Evolutionary conservation across 1,284 basidiomycete species (phyloP), one percentile per base, ranked within the genome.

Genomic region (Ceratobasidium papillatum): DNA sequence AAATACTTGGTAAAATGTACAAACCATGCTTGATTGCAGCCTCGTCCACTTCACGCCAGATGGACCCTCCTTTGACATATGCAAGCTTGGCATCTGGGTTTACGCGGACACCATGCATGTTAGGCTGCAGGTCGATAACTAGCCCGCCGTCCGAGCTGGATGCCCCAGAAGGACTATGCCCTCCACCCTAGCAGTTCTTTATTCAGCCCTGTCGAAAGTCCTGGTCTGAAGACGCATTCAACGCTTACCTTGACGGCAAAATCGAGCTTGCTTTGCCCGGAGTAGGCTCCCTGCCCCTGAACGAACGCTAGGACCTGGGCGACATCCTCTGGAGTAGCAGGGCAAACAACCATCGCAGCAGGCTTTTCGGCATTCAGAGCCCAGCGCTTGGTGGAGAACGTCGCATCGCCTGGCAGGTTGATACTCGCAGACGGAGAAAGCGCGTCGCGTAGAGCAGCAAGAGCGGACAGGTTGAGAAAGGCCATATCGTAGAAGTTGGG

Each of bases 111-210:
- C 47, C 45, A 25, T 68, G 49, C 69, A 77, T 69, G 36, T 76
- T 62, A 7, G 58, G 56, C 8, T 75, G 45, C 25, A 77, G 49
- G 27, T 77, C 75, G 49, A 77, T 75, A 4, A 77, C 56, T 4
- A 77, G 36, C 11, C 75, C 73, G 2, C 74, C 76, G n/a, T 74
- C 75, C 0, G 75, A 59, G 47, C 75, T 66, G 12, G 76, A 77
- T 2, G 69, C 54, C 0, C 69, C 64, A n/a, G 56, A 62, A 19
- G 74, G 72, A 22, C n/a, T 38, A 45, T 77, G 76, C 5, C 76
- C 65, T 9, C 76, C 75, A n/a, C 76, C 63, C 71, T 63, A n/a
- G n/a, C 61, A 58, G 36, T 56, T 38, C 30, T n/a, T 27, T 0
- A 30, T n/a, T 52, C 14, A 51, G 19, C 25, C 17, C 32, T 14